Base-by-base conservation (phyloP, 202 grass and related monocot genomes). In the Eragrostis tef region DNA sequence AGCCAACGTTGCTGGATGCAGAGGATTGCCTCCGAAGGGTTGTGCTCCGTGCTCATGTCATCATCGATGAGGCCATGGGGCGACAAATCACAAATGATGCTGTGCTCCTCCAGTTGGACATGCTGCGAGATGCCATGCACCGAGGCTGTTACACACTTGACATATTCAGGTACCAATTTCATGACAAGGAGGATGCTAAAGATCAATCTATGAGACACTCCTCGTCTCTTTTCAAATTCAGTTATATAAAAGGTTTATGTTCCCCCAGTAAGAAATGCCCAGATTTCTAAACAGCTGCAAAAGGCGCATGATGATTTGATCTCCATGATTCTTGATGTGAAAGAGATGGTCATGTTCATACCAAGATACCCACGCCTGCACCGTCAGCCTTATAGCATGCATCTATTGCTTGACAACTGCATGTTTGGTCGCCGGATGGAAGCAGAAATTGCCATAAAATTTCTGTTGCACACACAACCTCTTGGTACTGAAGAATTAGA, bases 341-440 rank as follows among this genome's bases (percentile, higher is more conserved):
- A 41, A 5, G 50, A 60, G 73, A 0, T 76, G 51, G 17, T 69
- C 1, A 4, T 49, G 41, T 59, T 84, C 63, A 39, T 69, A 51
- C 36, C 0, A 10, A 77, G 50, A 41, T 84, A 59, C 8, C 71
- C 62, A 7, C 7, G 11, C 24, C 2, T 75, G 11, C 46, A 47
- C 22, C 50, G 39, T 0, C 48, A 75, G 7, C 61, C 81, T 46
- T 75, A 72, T 10, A 75, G 60, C 60, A 83, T 67, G 61, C 61
- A 67, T 75, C 36, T 75, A n/a, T 24, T 64, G 0, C 0, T 77
- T 1, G 2, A 60, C 10, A 77, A 76, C 4, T 76, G 41, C 44
- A 31, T 77, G 58, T 77, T 64, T 77, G 43, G 43, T 17, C 43
- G 43, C 7, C 73, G 47, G 14, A 12, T 29, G 58, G 74, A 78